Percentiles rank a stretch among this genome's conserved stretches.
phyloP scores from a whole-genome alignment of 2,329 filamentous ascomycete species.

The Xylaria sp. region DNA sequence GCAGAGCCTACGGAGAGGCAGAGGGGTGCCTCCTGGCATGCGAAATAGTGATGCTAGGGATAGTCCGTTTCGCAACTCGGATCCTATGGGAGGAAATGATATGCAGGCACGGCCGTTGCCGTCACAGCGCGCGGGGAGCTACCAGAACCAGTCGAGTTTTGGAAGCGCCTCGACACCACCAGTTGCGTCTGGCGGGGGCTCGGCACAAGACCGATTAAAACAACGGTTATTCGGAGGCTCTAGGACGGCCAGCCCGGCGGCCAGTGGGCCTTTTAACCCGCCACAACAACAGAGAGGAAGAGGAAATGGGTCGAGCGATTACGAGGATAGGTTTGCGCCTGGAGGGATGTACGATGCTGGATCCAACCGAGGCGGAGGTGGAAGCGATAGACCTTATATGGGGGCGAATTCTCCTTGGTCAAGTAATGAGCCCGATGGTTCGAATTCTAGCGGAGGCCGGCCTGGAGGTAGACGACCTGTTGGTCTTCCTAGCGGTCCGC shows the following conservation, averaged over 20 bases:
- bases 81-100: slow-evolving; percentile 47
- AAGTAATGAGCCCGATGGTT: slow-evolving; percentile 55
- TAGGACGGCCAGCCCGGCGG: slow-evolving; percentile 66
- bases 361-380: slow-evolving; percentile 22
- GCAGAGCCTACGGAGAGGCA: slow-evolving; percentile 60
- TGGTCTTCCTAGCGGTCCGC: slow-evolving; percentile 53
- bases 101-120: slow-evolving; percentile 70
- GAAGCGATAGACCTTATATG: slow-evolving; percentile 55
- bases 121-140: slow-evolving; percentile 78
- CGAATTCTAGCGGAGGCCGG: slow-evolving; percentile 53
- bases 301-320: slow-evolving; percentile 52
- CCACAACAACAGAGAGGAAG: slow-evolving; percentile 51
- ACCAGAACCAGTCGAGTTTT: slow-evolving; percentile 65
- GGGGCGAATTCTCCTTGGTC: slow-evolving; percentile 62
- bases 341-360: slow-evolving; percentile 58
- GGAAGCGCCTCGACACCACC: slow-evolving; percentile 51
- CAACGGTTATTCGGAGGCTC: slow-evolving; percentile 79
- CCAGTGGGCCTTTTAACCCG: slow-evolving; percentile 61
- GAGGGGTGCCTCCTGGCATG: slow-evolving; percentile 52
- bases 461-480: slow-evolving; percentile 52
- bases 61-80: slow-evolving; percentile 52
- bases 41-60: slow-evolving; percentile 48
- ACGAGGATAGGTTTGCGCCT: slow-evolving; percentile 61
- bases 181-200: slow-evolving; percentile 57
- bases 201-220: slow-evolving; percentile 84